phyloP scores from a whole-genome alignment of 306 rosid genomes.

The Albizia julibrissin region DNA sequence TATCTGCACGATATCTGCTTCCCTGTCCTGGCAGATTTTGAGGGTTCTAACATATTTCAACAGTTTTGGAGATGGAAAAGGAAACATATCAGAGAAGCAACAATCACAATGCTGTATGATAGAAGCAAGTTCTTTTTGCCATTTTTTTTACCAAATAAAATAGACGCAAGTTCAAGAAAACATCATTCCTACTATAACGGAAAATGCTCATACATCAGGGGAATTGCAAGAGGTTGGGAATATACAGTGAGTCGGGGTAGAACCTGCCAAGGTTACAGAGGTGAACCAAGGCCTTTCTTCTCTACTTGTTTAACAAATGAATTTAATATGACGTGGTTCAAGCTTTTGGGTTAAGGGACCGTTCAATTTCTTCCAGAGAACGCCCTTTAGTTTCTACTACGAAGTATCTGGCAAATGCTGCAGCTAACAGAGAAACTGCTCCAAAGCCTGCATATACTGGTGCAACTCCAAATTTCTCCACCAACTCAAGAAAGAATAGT shows the following conservation, averaged over 20 bases:
- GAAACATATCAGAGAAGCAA: background rate
- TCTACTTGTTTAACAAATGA: background rate
- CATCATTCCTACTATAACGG: background rate
- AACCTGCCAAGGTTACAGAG: conserved; percentile 15
- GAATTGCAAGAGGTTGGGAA: background rate
- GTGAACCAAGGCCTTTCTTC: background rate
- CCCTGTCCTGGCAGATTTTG: background rate
- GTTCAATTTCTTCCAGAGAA: conserved; percentile 88
- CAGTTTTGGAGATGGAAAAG: background rate
- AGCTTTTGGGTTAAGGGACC: conserved; percentile 54
- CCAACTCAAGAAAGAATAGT: conserved; percentile 78
- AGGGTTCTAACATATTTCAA: background rate
- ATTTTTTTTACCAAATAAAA: background rate
- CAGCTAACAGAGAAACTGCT: conserved; percentile 70
- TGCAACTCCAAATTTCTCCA: conserved; percentile 79
- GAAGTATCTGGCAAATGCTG: conserved; percentile 66
- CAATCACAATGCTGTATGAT: background rate
- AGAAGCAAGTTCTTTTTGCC: background rate
- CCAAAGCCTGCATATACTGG: conserved; percentile 82
- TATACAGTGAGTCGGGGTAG: background rate
- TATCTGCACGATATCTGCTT: background rate
- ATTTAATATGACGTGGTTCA: conserved; percentile 36
- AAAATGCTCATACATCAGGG: background rate
- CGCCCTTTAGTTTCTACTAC: conserved; percentile 81
- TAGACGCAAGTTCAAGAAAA: background rate